phyloP scores from a whole-genome alignment of 768 basidiomycete genomes.

The Lactarius deliciosus region DNA sequence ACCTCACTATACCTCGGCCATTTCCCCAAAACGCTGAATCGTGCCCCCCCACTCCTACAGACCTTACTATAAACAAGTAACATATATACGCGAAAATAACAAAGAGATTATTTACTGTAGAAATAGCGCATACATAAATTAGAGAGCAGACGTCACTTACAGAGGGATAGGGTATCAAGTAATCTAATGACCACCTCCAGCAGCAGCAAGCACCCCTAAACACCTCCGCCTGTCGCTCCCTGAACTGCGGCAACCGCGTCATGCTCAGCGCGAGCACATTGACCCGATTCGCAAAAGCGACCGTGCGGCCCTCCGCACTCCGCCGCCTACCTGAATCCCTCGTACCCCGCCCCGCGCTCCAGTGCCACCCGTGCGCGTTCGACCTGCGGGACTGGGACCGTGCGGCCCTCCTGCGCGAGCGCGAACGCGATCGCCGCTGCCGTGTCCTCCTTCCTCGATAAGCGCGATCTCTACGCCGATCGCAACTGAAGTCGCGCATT shows the following conservation, averaged over 20 bases:
- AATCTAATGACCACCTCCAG: constrained; percentile 23
- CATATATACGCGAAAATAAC: no score
- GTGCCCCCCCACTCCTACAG: no score
- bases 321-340: constrained; percentile 41
- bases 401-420: constrained; percentile 39
- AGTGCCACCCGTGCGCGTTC: constrained; percentile 60
- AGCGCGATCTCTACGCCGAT: constrained; percentile 52
- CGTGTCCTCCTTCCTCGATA: constrained; percentile 56
- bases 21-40: no score
- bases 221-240: constrained; percentile 69
- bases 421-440: constrained; percentile 49
- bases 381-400: constrained; percentile 46
- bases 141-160: neutral
- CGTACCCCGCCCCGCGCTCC: constrained; percentile 56
- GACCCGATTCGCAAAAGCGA: constrained; percentile 73
- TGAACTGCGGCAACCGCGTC: constrained; percentile 69
- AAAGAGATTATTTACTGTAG: no score
- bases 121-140: neutral
- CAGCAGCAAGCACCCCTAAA: constrained; percentile 63
- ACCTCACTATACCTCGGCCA: no score
- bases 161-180: no score
- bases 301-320: constrained; percentile 62
- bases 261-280: constrained; percentile 71
- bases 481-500: constrained; percentile 59
- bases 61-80: no score